Evolutionary conservation across 495 filamentous ascomycete species (phyloP).

Genomic region (Hyaloscypha bicolor): DNA sequence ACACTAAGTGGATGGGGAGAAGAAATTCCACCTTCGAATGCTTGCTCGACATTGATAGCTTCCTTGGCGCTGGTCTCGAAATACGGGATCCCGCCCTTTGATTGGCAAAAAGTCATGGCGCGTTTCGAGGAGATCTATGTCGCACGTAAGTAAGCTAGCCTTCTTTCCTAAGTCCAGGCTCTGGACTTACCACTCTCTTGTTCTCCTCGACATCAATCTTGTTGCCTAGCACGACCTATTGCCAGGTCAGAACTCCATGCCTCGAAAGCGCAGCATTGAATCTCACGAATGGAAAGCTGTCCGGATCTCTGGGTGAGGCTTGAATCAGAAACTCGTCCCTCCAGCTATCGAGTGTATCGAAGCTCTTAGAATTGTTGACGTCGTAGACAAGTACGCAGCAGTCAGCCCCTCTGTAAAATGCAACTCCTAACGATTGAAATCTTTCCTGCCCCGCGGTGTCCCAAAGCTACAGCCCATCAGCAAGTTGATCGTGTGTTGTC

Average conservation of each 20-base stretch:
- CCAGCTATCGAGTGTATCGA: constrained; percentile 98
- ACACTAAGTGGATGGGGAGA: not conserved
- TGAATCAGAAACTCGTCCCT: constrained; percentile 98
- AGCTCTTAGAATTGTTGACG: constrained; percentile 98
- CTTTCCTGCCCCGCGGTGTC: constrained; percentile 98
- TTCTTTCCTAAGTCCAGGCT: not conserved
- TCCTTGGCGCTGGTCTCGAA: constrained; percentile 99
- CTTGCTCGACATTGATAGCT: constrained; percentile 96
- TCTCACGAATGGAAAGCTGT: constrained; percentile 95
- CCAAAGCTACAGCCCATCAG: constrained; percentile 71
- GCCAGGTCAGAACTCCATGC: not conserved
- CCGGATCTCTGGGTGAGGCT: constrained; percentile 92
- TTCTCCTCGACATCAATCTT: constrained; percentile 98
- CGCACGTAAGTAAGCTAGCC: constrained; percentile 21
- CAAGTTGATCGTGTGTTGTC: not conserved
- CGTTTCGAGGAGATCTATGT: constrained; percentile 84
- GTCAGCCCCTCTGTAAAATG: constrained; percentile 97
- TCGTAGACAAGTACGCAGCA: constrained; percentile 99
- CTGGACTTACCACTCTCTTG: constrained; percentile 77
- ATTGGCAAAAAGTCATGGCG: constrained; percentile 96
- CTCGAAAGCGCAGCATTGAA: constrained; percentile 13
- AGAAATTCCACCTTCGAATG: constrained; percentile 79
- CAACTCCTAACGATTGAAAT: constrained; percentile 96
- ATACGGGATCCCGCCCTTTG: constrained; percentile 95
- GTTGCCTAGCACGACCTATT: constrained; percentile 89